Base-by-base conservation (phyloP, 352 stramenopile species). In the Globisporangium orthogonon region DNA sequence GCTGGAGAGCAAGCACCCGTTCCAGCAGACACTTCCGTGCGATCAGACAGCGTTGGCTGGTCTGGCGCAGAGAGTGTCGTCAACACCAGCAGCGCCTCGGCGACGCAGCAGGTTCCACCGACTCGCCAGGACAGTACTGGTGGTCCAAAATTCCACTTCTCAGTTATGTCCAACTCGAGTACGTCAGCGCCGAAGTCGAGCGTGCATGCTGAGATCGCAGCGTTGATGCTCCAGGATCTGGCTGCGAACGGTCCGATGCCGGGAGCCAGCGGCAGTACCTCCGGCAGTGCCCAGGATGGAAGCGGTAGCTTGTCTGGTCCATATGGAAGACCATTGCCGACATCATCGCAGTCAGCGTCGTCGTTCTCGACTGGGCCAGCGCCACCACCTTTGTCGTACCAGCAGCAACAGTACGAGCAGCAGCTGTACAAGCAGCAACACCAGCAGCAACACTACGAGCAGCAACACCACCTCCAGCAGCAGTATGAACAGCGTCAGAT, bases 131-230 rank as follows among this genome's bases (percentile, higher is more conserved):
- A 48, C 7, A 40, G 41, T 28, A 49, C 18, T 17, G 31, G 50
- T 30, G 33, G 40, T 23, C 30, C 49, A 23, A 57, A 31, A 31
- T 62, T 62, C 56, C 56, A 62, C 56, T 62, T 62, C 40, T 62
- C 56, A 0, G 43, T 56, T 31, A 62, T 43, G 56, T 51, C 56
- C 39, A 62, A 33, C 31, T 35, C 28, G 14, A 50, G 29, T 28
- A 2, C 41, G 35, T 17, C 40, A 1, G 28, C 10, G 29, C 37
- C 37, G 17, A 61, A 61, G 37, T 57, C 56, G 49, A 62, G 50
- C 2, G 56, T 62, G 49, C 56, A 62, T 30, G 49, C 49, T 2
- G 56, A 62, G 50, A 56, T 62, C 50, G 49, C 56, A 29, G 56
- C 49, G 18, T 15, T 62, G 7, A 62, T 62, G 56, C 49, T 62